Percentiles rank a stretch among this genome's conserved stretches.
Evolutionary conservation across 1,284 basidiomycete genomes (phyloP).

Genomic region (Sanguinoderma infundibulare): DNA sequence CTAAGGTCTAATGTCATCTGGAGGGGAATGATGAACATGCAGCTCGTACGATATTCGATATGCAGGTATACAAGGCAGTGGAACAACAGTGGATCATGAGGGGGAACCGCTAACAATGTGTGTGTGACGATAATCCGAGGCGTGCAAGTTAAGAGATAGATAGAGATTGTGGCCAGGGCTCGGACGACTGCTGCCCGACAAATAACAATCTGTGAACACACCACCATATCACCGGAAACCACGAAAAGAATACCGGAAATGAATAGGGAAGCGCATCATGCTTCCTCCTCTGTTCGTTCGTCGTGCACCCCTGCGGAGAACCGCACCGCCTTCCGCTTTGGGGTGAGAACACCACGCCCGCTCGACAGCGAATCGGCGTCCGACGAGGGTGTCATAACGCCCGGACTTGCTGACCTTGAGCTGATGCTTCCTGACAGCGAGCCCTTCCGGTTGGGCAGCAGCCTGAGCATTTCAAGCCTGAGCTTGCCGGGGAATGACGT

Average conservation of each 20-base stretch:
- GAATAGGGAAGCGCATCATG: not conserved
- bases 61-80: conserved; percentile 1
- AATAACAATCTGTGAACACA: not conserved
- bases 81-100: not conserved
- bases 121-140: not conserved
- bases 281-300: conserved; percentile 1
- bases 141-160: not conserved
- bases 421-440: conserved; percentile 16
- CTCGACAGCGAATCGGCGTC: conserved; percentile 31
- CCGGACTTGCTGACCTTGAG: conserved; percentile 20
- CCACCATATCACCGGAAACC: not conserved
- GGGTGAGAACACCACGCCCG: conserved; percentile 19
- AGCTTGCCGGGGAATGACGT: conserved; percentile 38
- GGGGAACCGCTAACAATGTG: conserved; percentile 3
- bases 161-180: conserved; percentile 2
- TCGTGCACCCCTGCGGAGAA: conserved; percentile 39
- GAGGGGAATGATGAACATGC: conserved; percentile 1
- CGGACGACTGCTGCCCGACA: not conserved
- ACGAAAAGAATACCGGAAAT: not conserved
- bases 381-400: conserved; percentile 20
- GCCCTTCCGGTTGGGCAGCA: conserved; percentile 40
- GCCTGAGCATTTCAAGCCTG: conserved; percentile 52
- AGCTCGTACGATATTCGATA: not conserved
- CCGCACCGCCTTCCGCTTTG: conserved; percentile 56
- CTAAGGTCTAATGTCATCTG: conserved; percentile 2